Conservation (phyloP, 352 stramenopile species). For the Phytophthora citrophthora region DNA sequence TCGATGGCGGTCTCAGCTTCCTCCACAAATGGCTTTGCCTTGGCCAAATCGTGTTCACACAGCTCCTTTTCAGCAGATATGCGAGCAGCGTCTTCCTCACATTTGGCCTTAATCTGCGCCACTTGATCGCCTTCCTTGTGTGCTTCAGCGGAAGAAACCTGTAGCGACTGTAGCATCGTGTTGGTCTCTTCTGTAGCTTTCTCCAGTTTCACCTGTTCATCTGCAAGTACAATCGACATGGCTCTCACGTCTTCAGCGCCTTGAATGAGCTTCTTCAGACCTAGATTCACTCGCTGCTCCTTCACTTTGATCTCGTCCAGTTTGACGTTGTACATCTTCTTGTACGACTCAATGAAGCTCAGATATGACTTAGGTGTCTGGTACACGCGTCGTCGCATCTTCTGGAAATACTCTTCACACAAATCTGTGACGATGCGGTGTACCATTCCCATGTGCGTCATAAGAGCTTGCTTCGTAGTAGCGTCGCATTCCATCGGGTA, state of each 20-base stretch:
- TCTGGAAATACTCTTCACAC: conserved; percentile 98
- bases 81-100: conserved; percentile 94
- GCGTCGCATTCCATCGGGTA: conserved; percentile 95
- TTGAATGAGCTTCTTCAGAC: conserved; percentile 98
- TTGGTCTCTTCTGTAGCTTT: conserved; percentile 97
- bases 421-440: conserved; percentile 97
- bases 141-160: conserved; percentile 95
- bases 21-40: conserved; percentile 98
- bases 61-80: conserved; percentile 96
- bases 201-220: conserved; percentile 97
- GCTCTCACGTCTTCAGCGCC: conserved; percentile 96
- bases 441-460: conserved; percentile 98
- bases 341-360: conserved; percentile 98
- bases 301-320: conserved; percentile 96
- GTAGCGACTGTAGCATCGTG: conserved; percentile 96
- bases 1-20: conserved; percentile 98
- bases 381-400: conserved; percentile 97
- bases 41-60: conserved; percentile 96
- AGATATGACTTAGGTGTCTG: conserved; percentile 99
- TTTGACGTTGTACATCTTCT: conserved; percentile 96
- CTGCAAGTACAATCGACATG: conserved; percentile 97
- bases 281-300: conserved; percentile 96
- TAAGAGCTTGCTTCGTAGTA: conserved; percentile 87
- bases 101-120: conserved; percentile 96
- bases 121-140: conserved; percentile 98